phyloP scores from a whole-genome alignment of 2,329 filamentous ascomycete species.

The Sporothrix pallida region DNA sequence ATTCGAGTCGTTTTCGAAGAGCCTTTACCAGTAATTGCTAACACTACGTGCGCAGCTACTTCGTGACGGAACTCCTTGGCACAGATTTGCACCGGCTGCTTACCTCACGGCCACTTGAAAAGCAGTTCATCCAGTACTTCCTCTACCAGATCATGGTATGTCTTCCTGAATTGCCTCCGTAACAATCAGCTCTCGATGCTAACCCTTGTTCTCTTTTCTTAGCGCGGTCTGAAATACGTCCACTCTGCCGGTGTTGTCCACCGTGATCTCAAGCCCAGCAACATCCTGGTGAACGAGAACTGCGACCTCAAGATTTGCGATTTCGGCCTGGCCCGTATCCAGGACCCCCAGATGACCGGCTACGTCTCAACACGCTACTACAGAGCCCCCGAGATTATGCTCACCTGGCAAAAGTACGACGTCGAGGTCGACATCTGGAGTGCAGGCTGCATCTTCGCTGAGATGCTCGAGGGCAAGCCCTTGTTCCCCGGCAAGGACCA shows the following conservation, averaged over 20 bases:
- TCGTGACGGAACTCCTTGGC: constrained; percentile 95
- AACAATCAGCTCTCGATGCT: constrained; percentile 33
- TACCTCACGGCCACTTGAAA: constrained; percentile 94
- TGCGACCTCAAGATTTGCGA: constrained; percentile 99
- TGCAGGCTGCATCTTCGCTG: constrained; percentile 97
- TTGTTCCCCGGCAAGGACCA: constrained; percentile 99
- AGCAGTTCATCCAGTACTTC: constrained; percentile 99
- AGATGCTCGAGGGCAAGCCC: constrained; percentile 98
- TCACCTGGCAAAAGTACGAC: constrained; percentile 99
- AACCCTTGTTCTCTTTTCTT: constrained; percentile 23
- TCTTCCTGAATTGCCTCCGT: neutral
- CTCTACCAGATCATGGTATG: constrained; percentile 97
- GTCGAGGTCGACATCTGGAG: constrained; percentile 99
- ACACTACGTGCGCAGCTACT: constrained; percentile 68
- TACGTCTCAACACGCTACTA: constrained; percentile 99
- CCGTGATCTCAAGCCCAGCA: constrained; percentile 96
- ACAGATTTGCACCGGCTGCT: constrained; percentile 95
- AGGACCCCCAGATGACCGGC: constrained; percentile 99
- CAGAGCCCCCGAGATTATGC: constrained; percentile 98
- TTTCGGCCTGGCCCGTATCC: constrained; percentile 94
- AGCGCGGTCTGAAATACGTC: constrained; percentile 98
- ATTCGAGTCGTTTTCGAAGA: neutral
- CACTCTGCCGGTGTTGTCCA: constrained; percentile 98
- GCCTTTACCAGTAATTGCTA: neutral
- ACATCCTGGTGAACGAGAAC: constrained; percentile 99